Conservation (phyloP, 164 flowering plant species). For the Brasenia schreberi region DNA sequence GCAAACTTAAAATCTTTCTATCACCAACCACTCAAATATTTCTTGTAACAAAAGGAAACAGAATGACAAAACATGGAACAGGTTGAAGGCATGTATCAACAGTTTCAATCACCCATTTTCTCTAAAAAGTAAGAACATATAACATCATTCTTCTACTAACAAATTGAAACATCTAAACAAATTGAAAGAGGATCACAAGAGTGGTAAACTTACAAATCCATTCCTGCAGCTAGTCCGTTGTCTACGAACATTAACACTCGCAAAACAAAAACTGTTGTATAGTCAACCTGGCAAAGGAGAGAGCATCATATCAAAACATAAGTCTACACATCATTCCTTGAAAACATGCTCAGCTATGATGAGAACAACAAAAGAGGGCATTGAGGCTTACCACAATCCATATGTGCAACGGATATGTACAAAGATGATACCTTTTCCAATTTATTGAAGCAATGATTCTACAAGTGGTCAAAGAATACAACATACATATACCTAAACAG, state of each 20-base stretch:
- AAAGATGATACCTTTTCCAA: slow-evolving; percentile 72
- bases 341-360: not conserved
- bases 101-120: too few species aligned
- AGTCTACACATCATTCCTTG: not conserved
- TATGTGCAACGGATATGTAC: slow-evolving; percentile 82
- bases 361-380: not conserved
- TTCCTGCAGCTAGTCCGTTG: slow-evolving; percentile 89
- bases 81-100: too few species aligned
- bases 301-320: not conserved
- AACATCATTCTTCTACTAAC: too few species aligned
- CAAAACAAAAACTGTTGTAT: slow-evolving; percentile 75
- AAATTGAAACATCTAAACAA: too few species aligned
- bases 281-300: slow-evolving; percentile 63
- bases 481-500: not conserved
- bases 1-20: too few species aligned
- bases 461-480: slow-evolving; percentile 24
- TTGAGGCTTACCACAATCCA: slow-evolving; percentile 78
- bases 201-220: slow-evolving; percentile 74
- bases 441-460: slow-evolving; percentile 78
- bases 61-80: not conserved
- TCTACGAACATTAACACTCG: slow-evolving; percentile 94
- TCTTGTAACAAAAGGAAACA: not conserved
- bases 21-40: too few species aligned
- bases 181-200: not conserved
- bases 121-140: too few species aligned